Evolutionary conservation across 106 monocot genomes (phyloP).

Genomic region (Posidonia australis): DNA sequence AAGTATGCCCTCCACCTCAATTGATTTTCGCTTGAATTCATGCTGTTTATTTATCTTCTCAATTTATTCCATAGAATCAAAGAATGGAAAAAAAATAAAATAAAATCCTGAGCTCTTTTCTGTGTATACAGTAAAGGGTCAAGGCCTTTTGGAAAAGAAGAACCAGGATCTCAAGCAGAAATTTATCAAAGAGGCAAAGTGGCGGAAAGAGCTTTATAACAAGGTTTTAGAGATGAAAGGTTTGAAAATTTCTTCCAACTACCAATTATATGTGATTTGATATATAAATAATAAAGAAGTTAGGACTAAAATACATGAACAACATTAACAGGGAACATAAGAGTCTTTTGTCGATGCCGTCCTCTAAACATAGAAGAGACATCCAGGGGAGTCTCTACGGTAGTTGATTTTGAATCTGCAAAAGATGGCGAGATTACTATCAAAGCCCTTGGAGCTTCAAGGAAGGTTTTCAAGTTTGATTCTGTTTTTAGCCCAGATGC

Average conservation of each 20-base stretch:
- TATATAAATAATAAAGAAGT: background rate
- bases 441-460: conserved; percentile 49
- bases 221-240: conserved; percentile 83
- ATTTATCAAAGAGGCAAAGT: conserved; percentile 58
- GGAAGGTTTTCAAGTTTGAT: conserved; percentile 80
- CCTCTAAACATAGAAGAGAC: conserved; percentile 69
- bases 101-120: background rate
- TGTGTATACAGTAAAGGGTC: conserved; percentile 32
- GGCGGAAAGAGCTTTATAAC: conserved; percentile 65
- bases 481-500: conserved; percentile 67
- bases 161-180: conserved; percentile 38
- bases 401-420: conserved; percentile 71
- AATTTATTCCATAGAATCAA: too few relatives aligned
- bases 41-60: too few relatives aligned
- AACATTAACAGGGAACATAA: conserved; percentile 57
- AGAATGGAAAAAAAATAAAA: too few relatives aligned
- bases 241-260: conserved; percentile 5
- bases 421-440: conserved; percentile 75
- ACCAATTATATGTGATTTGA: background rate
- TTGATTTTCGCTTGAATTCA: background rate
- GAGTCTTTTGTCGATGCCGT: conserved; percentile 81
- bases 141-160: conserved; percentile 29
- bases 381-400: conserved; percentile 39
- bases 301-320: background rate
- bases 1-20: conserved; percentile 8